Base-by-base conservation (phyloP, 208 protist genomes). In the Zelonia costaricensis region DNA sequence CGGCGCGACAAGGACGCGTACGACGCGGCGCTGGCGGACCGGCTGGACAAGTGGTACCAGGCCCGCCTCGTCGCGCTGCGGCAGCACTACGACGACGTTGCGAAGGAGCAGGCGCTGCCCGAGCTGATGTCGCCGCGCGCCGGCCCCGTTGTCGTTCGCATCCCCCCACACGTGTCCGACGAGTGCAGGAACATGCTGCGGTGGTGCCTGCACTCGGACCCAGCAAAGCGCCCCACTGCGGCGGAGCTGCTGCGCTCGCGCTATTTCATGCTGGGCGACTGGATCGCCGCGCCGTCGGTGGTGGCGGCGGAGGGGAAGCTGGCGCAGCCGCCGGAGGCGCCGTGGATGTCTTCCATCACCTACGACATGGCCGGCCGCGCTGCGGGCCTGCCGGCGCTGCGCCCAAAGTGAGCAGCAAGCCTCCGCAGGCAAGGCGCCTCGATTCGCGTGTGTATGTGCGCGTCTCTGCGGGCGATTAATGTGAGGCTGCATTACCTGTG, bases 251-350 rank as follows among this genome's bases (percentile, higher is more conserved):
- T 93, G 42, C 69, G 68, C 36, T 67, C 60, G 30, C 78, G 69
- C 47, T 93, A 93, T 64, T 93, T 93, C 59, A 51, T 89, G 51
- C 59, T 93, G 30, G 82, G 81, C 12, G 68, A 86, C 31, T 93
- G 86, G 84, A 84, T 86, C 27, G 62, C 38, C 30, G 48, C 35
- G 55, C 69, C 57, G 65, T 64, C 59, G 44, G 46, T 31, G 22
- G 25, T 49, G 43, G 63, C 27, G 44, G 30, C 27, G 8, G 71
- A 69, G 47, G 27, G 36, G 0, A 39, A 44, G 10, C 18, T 18
- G 8, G 58, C 30, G 15, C 60, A 47, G 31, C 43, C 67, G 27
- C 71, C 72, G 6, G 84, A 91, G 69, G 51, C 53, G 53, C 84
- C 80, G 22, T 91, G 84, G 84, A 33, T 54, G 8, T 38, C 69